Evolutionary conservation across 169 alveolate species (phyloP), one percentile per base, ranked within the genome.

Genomic region (Fabrea salina): DNA sequence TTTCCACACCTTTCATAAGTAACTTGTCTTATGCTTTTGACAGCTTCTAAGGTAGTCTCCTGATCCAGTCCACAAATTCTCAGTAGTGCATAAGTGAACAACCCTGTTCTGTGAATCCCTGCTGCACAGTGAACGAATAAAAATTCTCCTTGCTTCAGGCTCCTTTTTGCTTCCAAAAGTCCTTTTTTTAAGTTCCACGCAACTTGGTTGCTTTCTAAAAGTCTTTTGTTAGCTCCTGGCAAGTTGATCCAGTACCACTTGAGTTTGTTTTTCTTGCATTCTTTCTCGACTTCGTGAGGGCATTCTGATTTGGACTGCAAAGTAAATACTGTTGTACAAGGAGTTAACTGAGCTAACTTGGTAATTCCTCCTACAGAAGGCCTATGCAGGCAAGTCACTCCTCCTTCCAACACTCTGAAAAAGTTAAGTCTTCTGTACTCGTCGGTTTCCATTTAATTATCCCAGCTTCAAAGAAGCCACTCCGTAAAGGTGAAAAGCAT

Each of bases 101-200:
- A 75, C 3, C 92, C 92, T 7, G 92, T 87, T 71, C 92, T 79
- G 71, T 87, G 92, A 30, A 87, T 81, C 22, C 92, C 92, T 16
- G 92, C 92, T n/a, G 92, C 90, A 81, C 92, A 87, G 79, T 87
- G 92, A n/a, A 87, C 59, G n/a, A 83, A 51, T 70, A 76, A 16
- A 27, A 25, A 30, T 16, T 44, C 47, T 8, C 80, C 70, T 40
- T 27, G 8, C 0, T 32, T 33, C 35, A 72, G 51, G 30, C 11
- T 25, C 30, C 51, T 16, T 11, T 27, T 11, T 25, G 54, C 47
- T 8, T 51, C 27, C 7, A 11, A 7, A 30, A 72, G 25, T 7
- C 33, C 70, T 11, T 13, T 8, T 72, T 22, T 72, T 8, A 72
- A 6, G n/a, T 16, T 13, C 8, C 33, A 22, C 2, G 27, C 11